Evolutionary conservation across 139 green algal species (phyloP).

Genomic region (Dunaliella primolecta): DNA sequence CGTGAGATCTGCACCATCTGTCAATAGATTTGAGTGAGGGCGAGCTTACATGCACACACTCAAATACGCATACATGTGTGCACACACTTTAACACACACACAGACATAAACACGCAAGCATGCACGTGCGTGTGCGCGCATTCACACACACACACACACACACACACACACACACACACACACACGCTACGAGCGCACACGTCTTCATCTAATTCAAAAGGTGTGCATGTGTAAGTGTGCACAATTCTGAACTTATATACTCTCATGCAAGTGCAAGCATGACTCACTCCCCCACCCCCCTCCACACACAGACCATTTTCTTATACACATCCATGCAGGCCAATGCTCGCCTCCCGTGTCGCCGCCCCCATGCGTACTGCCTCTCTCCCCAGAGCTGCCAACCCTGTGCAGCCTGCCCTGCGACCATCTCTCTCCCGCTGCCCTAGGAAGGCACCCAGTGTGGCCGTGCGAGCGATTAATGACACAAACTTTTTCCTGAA

Average conservation of each 20-base stretch:
- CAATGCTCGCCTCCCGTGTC: neutral
- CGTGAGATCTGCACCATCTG: neutral
- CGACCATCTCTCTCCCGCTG: neutral
- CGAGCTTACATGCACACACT: neutral
- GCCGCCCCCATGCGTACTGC: neutral
- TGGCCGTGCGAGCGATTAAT: neutral
- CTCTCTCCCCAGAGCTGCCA: neutral
- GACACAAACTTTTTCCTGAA: slow-evolving; percentile 60
- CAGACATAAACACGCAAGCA: neutral
- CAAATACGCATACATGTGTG: too few relatives aligned
- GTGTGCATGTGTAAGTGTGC: too few relatives aligned
- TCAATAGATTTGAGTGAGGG: too few relatives aligned
- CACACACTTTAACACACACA: neutral
- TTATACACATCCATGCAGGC: neutral
- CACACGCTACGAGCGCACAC: too few relatives aligned
- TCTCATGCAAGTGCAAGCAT: too few relatives aligned
- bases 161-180: too few relatives aligned
- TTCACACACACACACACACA: too few relatives aligned
- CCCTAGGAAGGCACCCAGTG: neutral
- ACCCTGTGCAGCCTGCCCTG: neutral
- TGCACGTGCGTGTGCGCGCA: neutral
- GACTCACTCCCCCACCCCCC: too few relatives aligned
- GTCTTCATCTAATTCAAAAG: too few relatives aligned
- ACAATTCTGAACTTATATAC: too few relatives aligned
- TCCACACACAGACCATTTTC: neutral